These are phyloP conservation scores for Thuja plicata DNA, from an alignment of 83 land plant genomes.

Conservation along the genomic window DNA sequence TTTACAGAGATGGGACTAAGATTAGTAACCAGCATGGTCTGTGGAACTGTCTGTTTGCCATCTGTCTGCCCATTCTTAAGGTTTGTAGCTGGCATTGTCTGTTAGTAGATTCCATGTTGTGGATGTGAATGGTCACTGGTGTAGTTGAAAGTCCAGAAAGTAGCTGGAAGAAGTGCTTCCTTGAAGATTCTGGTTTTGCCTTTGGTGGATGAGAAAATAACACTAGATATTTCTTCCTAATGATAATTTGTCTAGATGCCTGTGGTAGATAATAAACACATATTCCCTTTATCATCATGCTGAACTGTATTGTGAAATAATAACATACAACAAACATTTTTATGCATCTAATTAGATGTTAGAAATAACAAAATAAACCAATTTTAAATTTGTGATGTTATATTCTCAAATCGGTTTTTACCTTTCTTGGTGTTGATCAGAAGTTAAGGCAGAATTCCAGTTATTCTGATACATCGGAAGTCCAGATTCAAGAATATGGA, in stretches of 20 bases:
- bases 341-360: not conserved
- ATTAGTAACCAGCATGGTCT: no score
- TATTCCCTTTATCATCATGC: not conserved
- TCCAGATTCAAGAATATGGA: not conserved
- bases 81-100: not conserved
- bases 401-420: not conserved
- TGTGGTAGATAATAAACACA: not conserved
- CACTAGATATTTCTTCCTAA: not conserved
- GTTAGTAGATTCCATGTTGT: not conserved
- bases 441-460: conserved; percentile 5
- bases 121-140: not conserved
- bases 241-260: not conserved
- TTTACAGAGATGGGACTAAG: no score
- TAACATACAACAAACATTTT: not conserved
- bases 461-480: not conserved
- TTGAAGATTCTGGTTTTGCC: not conserved
- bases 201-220: not conserved
- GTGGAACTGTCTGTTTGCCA: not conserved
- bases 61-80: not conserved
- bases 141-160: not conserved
- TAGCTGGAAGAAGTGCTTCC: not conserved
- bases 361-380: not conserved
- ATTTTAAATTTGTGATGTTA: not conserved
- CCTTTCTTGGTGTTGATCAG: conserved; percentile 9
- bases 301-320: not conserved